phyloP scores from a whole-genome alignment of 139 green algal species.

The Microglena sp. region DNA sequence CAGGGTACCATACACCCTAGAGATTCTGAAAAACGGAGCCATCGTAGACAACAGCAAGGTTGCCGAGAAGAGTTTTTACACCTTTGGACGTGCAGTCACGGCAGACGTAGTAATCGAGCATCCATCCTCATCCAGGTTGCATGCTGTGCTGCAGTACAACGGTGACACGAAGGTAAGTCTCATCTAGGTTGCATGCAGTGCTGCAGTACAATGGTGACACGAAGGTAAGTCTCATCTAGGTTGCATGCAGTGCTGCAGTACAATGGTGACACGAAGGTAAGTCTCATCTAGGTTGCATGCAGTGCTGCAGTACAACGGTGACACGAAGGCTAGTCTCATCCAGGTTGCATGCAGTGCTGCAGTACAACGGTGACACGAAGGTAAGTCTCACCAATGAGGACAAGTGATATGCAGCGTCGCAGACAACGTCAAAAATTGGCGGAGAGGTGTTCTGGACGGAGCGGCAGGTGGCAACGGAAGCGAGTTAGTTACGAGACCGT shows the following conservation, averaged over 20 bases:
- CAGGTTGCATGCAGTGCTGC: slow-evolving; percentile 31
- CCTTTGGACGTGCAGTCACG: slow-evolving; percentile 52
- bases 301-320: no score
- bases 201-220: slow-evolving; percentile 59
- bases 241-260: no score
- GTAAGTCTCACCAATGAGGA: no score
- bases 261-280: slow-evolving; percentile 7
- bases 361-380: slow-evolving; percentile 19
- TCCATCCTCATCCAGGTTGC: slow-evolving; percentile 52
- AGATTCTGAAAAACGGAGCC: slow-evolving; percentile 56
- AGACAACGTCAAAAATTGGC: no score
- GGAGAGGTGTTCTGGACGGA: no score
- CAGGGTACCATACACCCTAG: slow-evolving; percentile 51
- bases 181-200: slow-evolving; percentile 19
- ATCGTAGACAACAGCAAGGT: slow-evolving; percentile 37
- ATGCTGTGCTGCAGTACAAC: slow-evolving; percentile 29
- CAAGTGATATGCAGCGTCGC: no score
- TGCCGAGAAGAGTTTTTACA: slow-evolving; percentile 31
- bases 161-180: slow-evolving; percentile 9
- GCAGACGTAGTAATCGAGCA: slow-evolving; percentile 68
- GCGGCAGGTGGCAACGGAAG: no score
- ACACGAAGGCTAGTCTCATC: no score
- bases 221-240: no score
- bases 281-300: no score
- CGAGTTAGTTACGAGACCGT: no score